These are phyloP conservation scores for Aspergillus hortae DNA, from an alignment of 2,329 filamentous ascomycete genomes.

Conservation along the genomic window DNA sequence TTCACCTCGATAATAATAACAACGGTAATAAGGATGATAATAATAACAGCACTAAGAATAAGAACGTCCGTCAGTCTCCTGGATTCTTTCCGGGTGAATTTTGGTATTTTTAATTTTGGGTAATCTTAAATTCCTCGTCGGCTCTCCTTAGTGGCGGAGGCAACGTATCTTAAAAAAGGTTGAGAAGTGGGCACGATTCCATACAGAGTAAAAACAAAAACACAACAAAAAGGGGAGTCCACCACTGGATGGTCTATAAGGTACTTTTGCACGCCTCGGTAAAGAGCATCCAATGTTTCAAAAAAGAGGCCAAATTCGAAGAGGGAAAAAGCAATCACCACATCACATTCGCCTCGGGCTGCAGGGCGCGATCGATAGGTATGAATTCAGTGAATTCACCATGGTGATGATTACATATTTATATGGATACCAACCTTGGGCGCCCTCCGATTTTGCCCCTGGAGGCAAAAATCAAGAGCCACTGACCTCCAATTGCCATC, in stretches of 20 bases:
- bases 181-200: conserved; percentile 12
- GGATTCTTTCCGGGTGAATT: neutral
- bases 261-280: neutral
- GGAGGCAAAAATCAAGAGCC: too few relatives aligned
- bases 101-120: conserved; percentile 5
- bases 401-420: neutral
- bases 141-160: conserved; percentile 12
- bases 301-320: neutral
- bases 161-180: conserved; percentile 6
- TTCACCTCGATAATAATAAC: too few relatives aligned
- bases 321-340: neutral
- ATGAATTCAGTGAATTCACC: neutral
- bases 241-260: neutral
- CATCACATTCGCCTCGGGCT: neutral
- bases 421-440: too few relatives aligned
- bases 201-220: conserved; percentile 11
- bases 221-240: conserved; percentile 10
- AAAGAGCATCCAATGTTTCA: neutral
- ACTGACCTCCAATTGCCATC: too few relatives aligned
- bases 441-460: too few relatives aligned
- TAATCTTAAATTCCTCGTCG: conserved; percentile 3
- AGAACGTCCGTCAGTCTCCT: neutral
- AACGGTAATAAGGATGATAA: too few relatives aligned
- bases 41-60: too few relatives aligned
- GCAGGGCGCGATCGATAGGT: neutral